Conservation (phyloP, 2,329 filamentous ascomycete genomes). For the Lizonia empirigonia region DNA sequence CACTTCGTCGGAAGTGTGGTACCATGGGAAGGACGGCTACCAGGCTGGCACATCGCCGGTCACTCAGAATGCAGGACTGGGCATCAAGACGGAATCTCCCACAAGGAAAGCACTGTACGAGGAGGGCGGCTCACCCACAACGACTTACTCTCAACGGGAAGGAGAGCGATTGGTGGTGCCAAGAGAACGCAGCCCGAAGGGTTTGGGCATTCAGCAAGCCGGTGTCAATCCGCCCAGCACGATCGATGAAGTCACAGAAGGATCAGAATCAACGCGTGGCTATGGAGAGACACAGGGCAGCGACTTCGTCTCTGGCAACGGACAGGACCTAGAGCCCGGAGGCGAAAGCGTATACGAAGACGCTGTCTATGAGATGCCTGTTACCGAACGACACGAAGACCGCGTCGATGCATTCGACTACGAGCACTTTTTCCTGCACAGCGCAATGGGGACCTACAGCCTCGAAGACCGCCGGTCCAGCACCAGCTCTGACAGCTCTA, state of each 20-base stretch:
- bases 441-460: constrained; percentile 80
- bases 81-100: constrained; percentile 35
- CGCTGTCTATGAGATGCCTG: constrained; percentile 48
- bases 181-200: constrained; percentile 10
- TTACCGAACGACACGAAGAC: constrained; percentile 76
- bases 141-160: constrained; percentile 24
- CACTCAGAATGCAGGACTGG: constrained; percentile 37
- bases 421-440: constrained; percentile 93
- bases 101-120: constrained; percentile 32
- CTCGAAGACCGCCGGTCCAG: constrained; percentile 61
- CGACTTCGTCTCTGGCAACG: constrained; percentile 46
- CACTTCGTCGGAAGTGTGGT: constrained; percentile 70
- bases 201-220: constrained; percentile 26
- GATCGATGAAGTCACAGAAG: constrained; percentile 33
- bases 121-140: constrained; percentile 18
- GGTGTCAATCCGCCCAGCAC: constrained; percentile 29
- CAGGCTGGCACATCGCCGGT: constrained; percentile 32
- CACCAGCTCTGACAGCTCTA: constrained; percentile 59
- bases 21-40: constrained; percentile 48
- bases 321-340: constrained; percentile 29
- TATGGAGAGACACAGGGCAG: constrained; percentile 46
- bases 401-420: constrained; percentile 96
- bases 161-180: constrained; percentile 22
- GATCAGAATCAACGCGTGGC: constrained; percentile 27
- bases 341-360: constrained; percentile 53